A percentile compares a stretch with the other conserved stretches of the same genome.
Evolutionary conservation across 1,139 yeast genomes (phyloP).

Genomic region (Kurtzmaniella quercitrusa): DNA sequence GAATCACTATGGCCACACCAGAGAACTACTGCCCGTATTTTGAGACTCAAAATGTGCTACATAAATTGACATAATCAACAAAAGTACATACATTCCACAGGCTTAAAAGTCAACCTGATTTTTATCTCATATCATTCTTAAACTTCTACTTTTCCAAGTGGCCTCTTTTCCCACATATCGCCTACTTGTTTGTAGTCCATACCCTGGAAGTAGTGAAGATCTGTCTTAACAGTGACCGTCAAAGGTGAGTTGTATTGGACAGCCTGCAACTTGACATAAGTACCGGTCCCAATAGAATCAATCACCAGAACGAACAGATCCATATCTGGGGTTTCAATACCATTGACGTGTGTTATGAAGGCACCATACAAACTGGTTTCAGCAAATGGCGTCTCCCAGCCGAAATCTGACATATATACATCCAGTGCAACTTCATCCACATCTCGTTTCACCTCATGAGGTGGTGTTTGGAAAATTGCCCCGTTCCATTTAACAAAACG

Average conservation of each 20-base stretch:
- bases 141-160: neutral
- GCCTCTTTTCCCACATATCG: slow-evolving; percentile 41
- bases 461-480: slow-evolving; percentile 57
- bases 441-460: slow-evolving; percentile 53
- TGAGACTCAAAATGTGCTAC: no score
- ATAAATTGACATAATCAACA: no score
- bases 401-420: slow-evolving; percentile 70
- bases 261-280: slow-evolving; percentile 75
- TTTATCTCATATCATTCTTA: no score
- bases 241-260: slow-evolving; percentile 84
- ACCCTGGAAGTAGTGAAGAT: slow-evolving; percentile 89
- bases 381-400: slow-evolving; percentile 80
- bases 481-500: slow-evolving; percentile 81
- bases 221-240: slow-evolving; percentile 82
- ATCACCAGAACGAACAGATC: slow-evolving; percentile 63
- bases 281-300: slow-evolving; percentile 65
- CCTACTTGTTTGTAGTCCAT: slow-evolving; percentile 53
- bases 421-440: slow-evolving; percentile 76
- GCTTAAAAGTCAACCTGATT: no score
- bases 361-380: slow-evolving; percentile 80
- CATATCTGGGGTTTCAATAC: slow-evolving; percentile 63
- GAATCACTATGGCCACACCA: no score
- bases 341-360: slow-evolving; percentile 87
- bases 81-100: no score
- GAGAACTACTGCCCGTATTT: no score